A percentile compares a stretch with the other conserved stretches of the same genome.
Evolutionary conservation across 2,329 filamentous ascomycete genomes (phyloP).

Genomic region (Curvularia spicifera): DNA sequence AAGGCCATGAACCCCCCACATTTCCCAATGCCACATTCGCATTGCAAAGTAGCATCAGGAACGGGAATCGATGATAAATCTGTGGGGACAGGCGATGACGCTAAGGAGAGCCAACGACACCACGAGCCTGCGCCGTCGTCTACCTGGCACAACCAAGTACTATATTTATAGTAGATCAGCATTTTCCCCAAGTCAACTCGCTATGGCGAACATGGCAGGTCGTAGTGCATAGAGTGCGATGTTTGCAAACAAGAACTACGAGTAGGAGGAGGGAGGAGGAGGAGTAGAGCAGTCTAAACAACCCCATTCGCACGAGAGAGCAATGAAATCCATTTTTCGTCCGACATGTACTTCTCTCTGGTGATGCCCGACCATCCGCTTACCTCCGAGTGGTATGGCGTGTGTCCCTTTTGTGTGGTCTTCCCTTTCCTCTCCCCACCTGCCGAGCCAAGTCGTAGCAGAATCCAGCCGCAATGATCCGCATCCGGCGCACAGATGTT

Average conservation of each 20-base stretch:
- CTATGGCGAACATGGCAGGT: no score
- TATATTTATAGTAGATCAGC: no score
- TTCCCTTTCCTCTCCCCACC: background rate
- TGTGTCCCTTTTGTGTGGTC: background rate
- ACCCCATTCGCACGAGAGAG: no score
- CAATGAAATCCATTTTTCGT: background rate
- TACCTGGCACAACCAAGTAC: no score
- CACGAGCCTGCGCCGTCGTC: no score
- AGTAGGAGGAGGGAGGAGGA: no score
- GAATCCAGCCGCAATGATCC: conserved; percentile 13
- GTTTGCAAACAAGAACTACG: no score
- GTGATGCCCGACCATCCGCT: conserved; percentile 4
- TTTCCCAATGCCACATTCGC: background rate
- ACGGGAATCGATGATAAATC: background rate
- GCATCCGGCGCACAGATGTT: background rate
- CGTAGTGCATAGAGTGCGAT: background rate
- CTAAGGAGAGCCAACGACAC: no score
- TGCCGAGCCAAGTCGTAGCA: background rate
- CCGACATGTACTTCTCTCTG: background rate
- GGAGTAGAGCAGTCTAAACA: no score
- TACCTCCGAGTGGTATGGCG: conserved; percentile 2
- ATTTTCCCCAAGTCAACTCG: no score
- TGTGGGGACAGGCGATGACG: no score
- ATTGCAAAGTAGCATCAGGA: background rate
- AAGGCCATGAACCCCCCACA: background rate